phyloP scores from a whole-genome alignment of 306 rosid genomes.

The Glycyrrhiza uralensis region DNA sequence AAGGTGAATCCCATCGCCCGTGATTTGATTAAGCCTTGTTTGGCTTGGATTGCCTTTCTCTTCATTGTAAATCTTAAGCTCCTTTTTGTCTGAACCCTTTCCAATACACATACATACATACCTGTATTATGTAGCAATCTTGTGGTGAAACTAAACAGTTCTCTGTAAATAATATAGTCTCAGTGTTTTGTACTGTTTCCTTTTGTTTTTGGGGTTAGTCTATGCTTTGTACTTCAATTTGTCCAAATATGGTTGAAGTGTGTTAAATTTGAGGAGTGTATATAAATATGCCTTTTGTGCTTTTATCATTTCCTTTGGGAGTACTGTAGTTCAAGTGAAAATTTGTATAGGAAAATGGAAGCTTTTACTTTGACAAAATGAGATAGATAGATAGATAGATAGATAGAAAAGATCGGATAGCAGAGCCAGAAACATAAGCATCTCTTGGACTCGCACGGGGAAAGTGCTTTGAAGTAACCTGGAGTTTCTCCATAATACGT shows the following conservation, averaged over 20 bases:
- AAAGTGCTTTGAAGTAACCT: background rate
- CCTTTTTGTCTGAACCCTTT: conserved; percentile 16
- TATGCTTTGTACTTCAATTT: background rate
- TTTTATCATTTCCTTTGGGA: background rate
- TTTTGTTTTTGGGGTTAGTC: background rate
- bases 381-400: no score
- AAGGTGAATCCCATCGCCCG: conserved; percentile 37
- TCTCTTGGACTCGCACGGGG: background rate
- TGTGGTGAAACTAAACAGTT: no score
- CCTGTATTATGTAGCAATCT: background rate
- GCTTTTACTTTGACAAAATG: no score
- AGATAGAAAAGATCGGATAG: no score
- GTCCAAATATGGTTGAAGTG: background rate
- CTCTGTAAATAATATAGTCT: background rate
- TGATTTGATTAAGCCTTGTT: conserved; percentile 49
- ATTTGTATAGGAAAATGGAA: no score
- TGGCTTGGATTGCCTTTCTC: conserved; percentile 57
- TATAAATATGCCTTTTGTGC: background rate
- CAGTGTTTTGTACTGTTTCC: background rate
- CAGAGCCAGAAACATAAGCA: background rate
- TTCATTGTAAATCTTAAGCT: conserved; percentile 59
- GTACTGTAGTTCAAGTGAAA: no score
- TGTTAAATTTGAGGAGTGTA: background rate
- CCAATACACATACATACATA: no score
- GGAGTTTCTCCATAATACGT: no score